Percentiles rank a stretch among this genome's conserved stretches.
Evolutionary conservation across 345 rosid species (phyloP).

Genomic region (Eucalyptus erythrocorys): DNA sequence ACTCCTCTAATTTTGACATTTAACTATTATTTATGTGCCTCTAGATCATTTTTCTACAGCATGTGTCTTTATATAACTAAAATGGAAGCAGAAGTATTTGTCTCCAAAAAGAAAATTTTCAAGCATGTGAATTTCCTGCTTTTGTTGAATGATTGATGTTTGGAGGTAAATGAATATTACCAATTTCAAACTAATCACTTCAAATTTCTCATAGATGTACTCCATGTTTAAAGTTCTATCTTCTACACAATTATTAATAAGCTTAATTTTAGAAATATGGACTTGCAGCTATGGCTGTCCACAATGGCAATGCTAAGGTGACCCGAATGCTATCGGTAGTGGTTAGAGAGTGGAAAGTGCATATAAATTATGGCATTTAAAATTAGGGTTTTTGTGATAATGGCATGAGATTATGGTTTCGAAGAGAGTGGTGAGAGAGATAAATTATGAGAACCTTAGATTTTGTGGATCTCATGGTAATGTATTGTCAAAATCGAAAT

Average conservation of each 20-base stretch:
- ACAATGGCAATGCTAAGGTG: not conserved
- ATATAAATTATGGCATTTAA: not conserved
- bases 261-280: not conserved
- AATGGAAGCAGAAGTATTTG: not conserved
- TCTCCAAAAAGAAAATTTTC: not conserved
- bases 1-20: not conserved
- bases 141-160: not conserved
- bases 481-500: not conserved
- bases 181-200: not conserved
- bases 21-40: not conserved
- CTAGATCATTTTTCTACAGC: not conserved
- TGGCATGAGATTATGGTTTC: not conserved
- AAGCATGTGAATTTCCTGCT: not conserved
- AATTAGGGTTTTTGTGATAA: not conserved
- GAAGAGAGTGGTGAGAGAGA: not conserved
- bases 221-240: not conserved
- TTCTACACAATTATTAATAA: not conserved
- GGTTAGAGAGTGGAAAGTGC: not conserved
- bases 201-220: not conserved
- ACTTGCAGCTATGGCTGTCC: not conserved
- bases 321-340: not conserved
- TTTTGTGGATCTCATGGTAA: not conserved
- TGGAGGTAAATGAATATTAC: not conserved
- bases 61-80: not conserved
- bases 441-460: not conserved